Conservation (phyloP, 768 basidiomycete species). For the Pholiota conissans region DNA sequence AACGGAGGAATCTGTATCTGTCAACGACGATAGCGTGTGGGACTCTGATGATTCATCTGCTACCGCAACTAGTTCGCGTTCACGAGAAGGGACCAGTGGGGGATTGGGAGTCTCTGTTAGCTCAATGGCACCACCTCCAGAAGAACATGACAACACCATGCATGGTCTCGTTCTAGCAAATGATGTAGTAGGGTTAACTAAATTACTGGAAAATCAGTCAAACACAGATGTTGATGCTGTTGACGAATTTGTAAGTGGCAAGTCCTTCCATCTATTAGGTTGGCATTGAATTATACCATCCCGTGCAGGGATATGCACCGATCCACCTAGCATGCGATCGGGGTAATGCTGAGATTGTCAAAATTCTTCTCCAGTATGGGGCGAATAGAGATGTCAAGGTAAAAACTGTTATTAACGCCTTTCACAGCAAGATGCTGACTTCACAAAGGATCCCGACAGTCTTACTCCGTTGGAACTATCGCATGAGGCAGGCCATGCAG, state of each 20-base stretch:
- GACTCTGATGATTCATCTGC: slow-evolving; percentile 41
- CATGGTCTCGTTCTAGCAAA: slow-evolving; percentile 68
- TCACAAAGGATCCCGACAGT: slow-evolving; percentile 63
- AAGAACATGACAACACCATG: slow-evolving; percentile 34
- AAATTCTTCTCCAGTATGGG: slow-evolving; percentile 59
- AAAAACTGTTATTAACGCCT: neutral
- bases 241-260: slow-evolving; percentile 71
- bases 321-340: slow-evolving; percentile 87
- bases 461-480: slow-evolving; percentile 64
- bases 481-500: slow-evolving; percentile 52
- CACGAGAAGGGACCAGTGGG: slow-evolving; percentile 31
- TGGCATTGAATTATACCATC: neutral
- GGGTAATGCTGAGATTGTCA: slow-evolving; percentile 60
- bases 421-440: neutral
- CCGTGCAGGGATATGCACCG: slow-evolving; percentile 78
- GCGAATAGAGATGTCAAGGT: slow-evolving; percentile 71
- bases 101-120: slow-evolving; percentile 70
- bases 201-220: slow-evolving; percentile 41
- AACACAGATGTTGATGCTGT: slow-evolving; percentile 52
- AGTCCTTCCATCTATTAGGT: neutral
- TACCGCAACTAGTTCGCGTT: slow-evolving; percentile 21
- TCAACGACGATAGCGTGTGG: slow-evolving; percentile 37
- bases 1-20: slow-evolving; percentile 3
- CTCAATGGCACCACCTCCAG: slow-evolving; percentile 42
- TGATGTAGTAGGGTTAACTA: slow-evolving; percentile 43